Evolutionary conservation across 306 rosid genomes (phyloP), one percentile per base, ranked within the genome.

Genomic region (Abrus pulchellus): DNA sequence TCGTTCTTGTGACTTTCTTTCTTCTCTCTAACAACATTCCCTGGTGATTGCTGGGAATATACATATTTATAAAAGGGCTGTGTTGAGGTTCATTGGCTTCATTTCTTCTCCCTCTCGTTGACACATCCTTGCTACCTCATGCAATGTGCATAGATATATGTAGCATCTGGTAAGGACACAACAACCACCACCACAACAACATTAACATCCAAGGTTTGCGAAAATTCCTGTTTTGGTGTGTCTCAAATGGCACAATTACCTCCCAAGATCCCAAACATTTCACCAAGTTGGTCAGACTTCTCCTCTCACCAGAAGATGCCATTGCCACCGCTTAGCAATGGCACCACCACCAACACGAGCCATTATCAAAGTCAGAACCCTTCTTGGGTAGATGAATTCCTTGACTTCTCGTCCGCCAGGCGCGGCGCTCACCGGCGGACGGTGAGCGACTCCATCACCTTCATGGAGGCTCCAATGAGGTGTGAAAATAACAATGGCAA

Each of bases 361-460:
- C 52, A 67, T 14, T 9, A 81, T 0, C 86, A 82, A 0, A 86
- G 61, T 3, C 90, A 84, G 0, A 93, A 92, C 84, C 92, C 97
- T 47, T 90, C 94, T 2, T 96, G 99, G 99, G 97, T 93, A 5
- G 99, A 96, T 1, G 99, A 96, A 73, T 96, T 96, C 69, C 92
- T 96, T 2, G 94, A 96, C 88, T 96, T 96, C 86, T 96, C 99
- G 0, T 79, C 97, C 0, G 85, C 91, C 1, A 43, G 97, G 41
- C 94, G 99, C 0, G 94, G 93, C 0, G 92, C 94, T 3, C 99
- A 92, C 85, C 87, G 99, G 49, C 74, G 99, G 27, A 89, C 98
- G 10, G 83, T 89, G 49, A 96, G 99, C 70, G 98, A 96, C 27
- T 90, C 98, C 5, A 73, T 93, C 34, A 74, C 98, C 8, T 93